Percentiles rank a stretch among this genome's conserved stretches.
Conservation (phyloP, 75 land plant genomes). For the Sequoiadendron giganteum region DNA sequence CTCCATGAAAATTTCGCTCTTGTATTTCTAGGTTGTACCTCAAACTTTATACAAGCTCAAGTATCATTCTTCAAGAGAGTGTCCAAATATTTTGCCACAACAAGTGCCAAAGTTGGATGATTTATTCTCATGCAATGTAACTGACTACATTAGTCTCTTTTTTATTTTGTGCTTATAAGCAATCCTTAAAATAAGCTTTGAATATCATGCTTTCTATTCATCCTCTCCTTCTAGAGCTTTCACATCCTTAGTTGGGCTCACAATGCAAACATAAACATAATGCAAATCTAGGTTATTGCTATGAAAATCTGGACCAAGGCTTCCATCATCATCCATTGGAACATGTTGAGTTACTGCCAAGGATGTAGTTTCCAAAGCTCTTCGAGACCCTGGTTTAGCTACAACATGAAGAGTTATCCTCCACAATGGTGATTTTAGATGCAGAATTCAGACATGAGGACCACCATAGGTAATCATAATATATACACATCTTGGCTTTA, state of each 20-base stretch:
- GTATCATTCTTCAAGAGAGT: background rate
- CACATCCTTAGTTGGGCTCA: conserved; percentile 25
- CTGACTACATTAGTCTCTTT: background rate
- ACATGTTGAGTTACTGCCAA: conserved; percentile 59
- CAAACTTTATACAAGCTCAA: background rate
- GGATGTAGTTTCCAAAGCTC: conserved; percentile 22
- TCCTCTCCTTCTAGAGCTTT: background rate
- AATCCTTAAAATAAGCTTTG: background rate
- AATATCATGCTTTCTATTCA: background rate
- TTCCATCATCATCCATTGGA: conserved; percentile 56
- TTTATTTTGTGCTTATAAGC: background rate
- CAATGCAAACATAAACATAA: conserved; percentile 81
- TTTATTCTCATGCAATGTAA: background rate
- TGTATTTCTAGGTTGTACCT: too few species aligned
- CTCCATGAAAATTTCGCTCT: too few species aligned
- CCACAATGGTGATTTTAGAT: conserved; percentile 63
- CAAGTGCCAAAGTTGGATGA: background rate
- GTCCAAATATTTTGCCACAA: background rate
- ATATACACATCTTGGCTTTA: conserved; percentile 80
- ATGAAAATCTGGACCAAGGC: conserved; percentile 28
- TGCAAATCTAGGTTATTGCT: conserved; percentile 70
- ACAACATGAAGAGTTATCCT: conserved; percentile 75
- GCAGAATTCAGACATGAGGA: conserved; percentile 70
- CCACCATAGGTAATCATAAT: conserved; percentile 93
- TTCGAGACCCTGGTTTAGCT: conserved; percentile 61